Base-by-base conservation (phyloP, 2,329 filamentous ascomycete genomes). In the Tolypocladium ovalisporum region DNA sequence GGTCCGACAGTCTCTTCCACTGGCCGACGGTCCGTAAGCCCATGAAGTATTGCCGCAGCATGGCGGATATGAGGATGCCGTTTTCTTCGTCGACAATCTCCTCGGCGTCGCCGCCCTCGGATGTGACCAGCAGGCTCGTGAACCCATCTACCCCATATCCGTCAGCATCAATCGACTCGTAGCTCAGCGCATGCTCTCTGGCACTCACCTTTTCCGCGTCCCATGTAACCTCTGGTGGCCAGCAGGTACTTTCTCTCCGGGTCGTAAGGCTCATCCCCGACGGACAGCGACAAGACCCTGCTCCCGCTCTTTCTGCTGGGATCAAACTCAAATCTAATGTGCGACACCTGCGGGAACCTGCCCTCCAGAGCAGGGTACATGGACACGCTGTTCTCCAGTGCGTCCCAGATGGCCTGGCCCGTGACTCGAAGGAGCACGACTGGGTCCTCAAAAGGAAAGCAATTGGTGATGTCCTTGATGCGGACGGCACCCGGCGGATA, bases 371-470 rank as follows among this genome's bases (percentile, higher is more conserved):
- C 89, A 0, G 91, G 92, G 61, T 94, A 89, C 64, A 84, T 80
- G 47, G 85, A 87, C 0, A 97, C 85, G 0, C 87, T 84, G 64
- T 96, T 96, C 70, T 96, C 91, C 2, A 96, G 71, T 0, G 91
- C 91, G n/a, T 84, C 86, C 65, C 86, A 77, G 36, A 97, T 83
- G 1, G 86, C 87, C 63, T 83, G 77, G 0, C 92, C 92, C 0
- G 76, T 84, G 5, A 90, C 79, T 37, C 80, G 82, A 59, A 96
- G 76, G 4, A 95, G 83, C 0, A 96, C 87, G 1, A 92, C 88
- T 0, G 91, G 90, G 62, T 96, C 91, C 67, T 96, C 91, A 64
- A 97, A 96, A 0, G 92, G 92, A 63, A 96, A 96, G 67, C 90
- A 96, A 54, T 89, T 88, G 58, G 91, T 82, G n/a, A 95, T 83